Evolutionary conservation across 495 filamentous ascomycete species (phyloP).

Genomic region (Clavariopsis aquatica): DNA sequence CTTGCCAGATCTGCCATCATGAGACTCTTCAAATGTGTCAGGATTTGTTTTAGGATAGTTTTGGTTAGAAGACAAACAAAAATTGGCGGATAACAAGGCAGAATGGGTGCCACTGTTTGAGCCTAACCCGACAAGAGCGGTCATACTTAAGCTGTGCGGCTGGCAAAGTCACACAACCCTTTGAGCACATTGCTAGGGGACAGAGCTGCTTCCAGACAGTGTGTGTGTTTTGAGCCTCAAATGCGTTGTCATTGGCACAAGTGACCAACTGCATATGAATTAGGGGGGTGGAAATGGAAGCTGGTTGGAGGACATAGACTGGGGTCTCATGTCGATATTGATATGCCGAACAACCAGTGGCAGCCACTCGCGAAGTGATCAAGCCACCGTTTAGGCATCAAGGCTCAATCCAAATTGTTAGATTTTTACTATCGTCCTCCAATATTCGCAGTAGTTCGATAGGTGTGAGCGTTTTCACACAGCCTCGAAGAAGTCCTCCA

Average conservation of each 20-base stretch:
- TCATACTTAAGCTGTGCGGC: neutral
- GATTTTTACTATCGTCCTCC: neutral
- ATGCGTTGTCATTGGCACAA: neutral
- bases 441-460: neutral
- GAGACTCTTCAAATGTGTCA: neutral
- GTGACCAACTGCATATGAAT: neutral
- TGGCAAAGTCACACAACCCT: neutral
- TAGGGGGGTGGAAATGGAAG: neutral
- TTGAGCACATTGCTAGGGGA: neutral
- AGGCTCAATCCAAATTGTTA: neutral
- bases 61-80: neutral
- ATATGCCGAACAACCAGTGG: neutral
- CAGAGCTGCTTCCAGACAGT: neutral
- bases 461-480: neutral
- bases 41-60: neutral
- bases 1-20: constrained; percentile 11
- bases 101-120: neutral
- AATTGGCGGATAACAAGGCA: neutral
- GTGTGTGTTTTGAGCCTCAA: neutral
- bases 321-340: neutral
- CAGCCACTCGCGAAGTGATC: neutral
- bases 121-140: neutral
- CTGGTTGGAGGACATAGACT: constrained; percentile 4
- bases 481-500: neutral
- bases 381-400: neutral